Conservation (phyloP, 23 red algal genomes). For the Gracilaria caudata region DNA sequence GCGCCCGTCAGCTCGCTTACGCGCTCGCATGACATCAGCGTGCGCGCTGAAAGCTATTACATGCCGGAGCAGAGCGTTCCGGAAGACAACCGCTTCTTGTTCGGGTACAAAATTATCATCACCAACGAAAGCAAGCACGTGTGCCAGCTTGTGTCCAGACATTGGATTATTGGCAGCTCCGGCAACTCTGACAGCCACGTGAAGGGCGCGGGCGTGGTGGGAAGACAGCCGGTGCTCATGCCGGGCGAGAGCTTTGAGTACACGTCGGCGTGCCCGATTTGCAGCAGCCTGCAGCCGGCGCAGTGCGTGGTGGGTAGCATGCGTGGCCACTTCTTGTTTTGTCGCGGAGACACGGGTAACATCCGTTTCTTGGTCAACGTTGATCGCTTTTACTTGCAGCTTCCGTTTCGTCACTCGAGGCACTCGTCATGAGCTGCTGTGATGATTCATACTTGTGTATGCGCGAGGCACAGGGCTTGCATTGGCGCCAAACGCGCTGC, state of each 20-base stretch:
- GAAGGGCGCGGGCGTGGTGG: conserved; percentile 72
- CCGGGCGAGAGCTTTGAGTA: conserved; percentile 76
- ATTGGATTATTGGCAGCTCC: conserved; percentile 59
- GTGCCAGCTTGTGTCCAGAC: conserved; percentile 68
- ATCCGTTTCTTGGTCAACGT: conserved; percentile 26
- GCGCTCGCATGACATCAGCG: conserved; percentile 34
- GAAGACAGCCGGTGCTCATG: conserved; percentile 67
- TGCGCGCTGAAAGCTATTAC: conserved; percentile 61
- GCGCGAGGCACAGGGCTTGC: too few relatives aligned
- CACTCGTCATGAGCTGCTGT: too few relatives aligned
- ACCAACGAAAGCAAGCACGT: conserved; percentile 33
- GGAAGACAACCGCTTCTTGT: conserved; percentile 47
- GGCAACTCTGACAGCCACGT: conserved; percentile 35
- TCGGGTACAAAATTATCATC: conserved; percentile 68
- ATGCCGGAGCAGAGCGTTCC: conserved; percentile 44
- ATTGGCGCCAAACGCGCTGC: too few relatives aligned
- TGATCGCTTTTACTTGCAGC: conserved; percentile 13
- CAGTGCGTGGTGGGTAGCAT: conserved; percentile 29
- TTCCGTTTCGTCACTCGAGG: neutral
- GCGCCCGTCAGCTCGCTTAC: conserved; percentile 24
- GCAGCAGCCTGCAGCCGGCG: neutral
- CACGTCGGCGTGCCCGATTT: conserved; percentile 21
- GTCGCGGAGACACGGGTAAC: conserved; percentile 23
- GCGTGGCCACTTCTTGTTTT: conserved; percentile 26
- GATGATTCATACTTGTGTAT: too few relatives aligned